Percentiles rank a stretch among this genome's conserved stretches.
These are phyloP conservation scores for Macadamia tetraphylla DNA, from an alignment of 164 flowering plant species.

Conservation along the genomic window DNA sequence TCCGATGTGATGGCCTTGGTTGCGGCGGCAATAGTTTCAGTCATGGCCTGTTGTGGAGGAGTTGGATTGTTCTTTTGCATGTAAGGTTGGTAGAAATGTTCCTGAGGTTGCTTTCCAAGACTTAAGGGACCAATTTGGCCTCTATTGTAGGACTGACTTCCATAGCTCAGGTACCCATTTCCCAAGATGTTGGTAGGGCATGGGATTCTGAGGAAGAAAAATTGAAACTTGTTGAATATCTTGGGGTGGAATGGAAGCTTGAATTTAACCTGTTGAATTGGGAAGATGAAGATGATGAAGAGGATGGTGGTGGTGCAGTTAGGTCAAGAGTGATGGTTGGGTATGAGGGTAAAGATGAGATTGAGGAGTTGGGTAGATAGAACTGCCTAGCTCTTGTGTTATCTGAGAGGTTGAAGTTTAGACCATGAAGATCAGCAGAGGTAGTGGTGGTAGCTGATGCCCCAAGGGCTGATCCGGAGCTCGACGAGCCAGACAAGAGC, in stretches of 20 bases:
- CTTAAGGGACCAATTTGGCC: slow-evolving; percentile 25
- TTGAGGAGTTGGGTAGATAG: slow-evolving; percentile 50
- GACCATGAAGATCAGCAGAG: slow-evolving; percentile 39
- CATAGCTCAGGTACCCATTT: slow-evolving; percentile 29
- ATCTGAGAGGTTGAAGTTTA: slow-evolving; percentile 54
- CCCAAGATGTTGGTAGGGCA: slow-evolving; percentile 33
- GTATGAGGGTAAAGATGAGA: slow-evolving; percentile 46
- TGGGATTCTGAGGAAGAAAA: slow-evolving; percentile 50
- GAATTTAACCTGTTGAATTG: slow-evolving; percentile 34
- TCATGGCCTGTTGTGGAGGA: slow-evolving; percentile 17
- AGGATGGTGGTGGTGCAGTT: slow-evolving; percentile 39
- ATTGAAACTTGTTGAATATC: slow-evolving; percentile 50
- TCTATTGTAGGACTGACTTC: slow-evolving; percentile 29
- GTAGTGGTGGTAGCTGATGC: slow-evolving; percentile 13
- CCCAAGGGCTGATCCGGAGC: slow-evolving; percentile 14
- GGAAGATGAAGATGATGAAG: slow-evolving; percentile 26
- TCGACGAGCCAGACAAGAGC: slow-evolving; percentile 67
- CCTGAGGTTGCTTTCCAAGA: slow-evolving; percentile 30
- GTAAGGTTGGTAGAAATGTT: slow-evolving; percentile 40
- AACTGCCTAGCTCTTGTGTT: slow-evolving; percentile 43
- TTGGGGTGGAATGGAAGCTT: slow-evolving; percentile 22
- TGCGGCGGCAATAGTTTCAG: slow-evolving; percentile 62
- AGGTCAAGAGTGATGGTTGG: slow-evolving; percentile 96
- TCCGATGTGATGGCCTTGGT: slow-evolving; percentile 80
- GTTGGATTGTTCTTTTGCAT: slow-evolving; percentile 27